A percentile compares a stretch with the other conserved stretches of the same genome.
phyloP scores from a whole-genome alignment of 2,329 filamentous ascomycete species.

The Thermochaetoides dissita region DNA sequence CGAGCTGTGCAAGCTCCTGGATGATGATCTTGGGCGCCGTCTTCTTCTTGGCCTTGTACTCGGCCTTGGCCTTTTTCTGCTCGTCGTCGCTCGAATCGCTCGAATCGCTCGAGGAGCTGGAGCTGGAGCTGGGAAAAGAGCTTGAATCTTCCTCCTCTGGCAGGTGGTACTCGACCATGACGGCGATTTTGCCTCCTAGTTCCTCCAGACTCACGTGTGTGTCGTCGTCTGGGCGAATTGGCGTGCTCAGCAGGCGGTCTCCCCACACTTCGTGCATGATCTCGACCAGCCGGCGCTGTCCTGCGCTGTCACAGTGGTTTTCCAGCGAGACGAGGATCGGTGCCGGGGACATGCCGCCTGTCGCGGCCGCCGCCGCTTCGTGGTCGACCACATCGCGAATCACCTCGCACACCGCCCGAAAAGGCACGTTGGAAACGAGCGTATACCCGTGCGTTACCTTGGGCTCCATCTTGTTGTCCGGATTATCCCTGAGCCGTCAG shows the following conservation, averaged over 20 bases:
- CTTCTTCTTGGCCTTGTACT: conserved; percentile 41
- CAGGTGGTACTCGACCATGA: conserved; percentile 56
- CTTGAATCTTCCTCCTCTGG: conserved; percentile 31
- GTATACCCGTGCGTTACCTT: conserved; percentile 61
- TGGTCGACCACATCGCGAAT: conserved; percentile 48
- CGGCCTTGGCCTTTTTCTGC: conserved; percentile 34
- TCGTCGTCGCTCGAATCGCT: conserved; percentile 13
- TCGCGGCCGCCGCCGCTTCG: conserved; percentile 30
- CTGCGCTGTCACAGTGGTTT: conserved; percentile 48
- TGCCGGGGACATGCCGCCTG: conserved; percentile 28
- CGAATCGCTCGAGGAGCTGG: neutral
- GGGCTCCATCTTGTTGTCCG: conserved; percentile 45
- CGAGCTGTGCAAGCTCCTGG: conserved; percentile 49
- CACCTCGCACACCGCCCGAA: conserved; percentile 50
- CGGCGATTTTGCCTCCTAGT: conserved; percentile 46
- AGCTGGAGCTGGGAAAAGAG: conserved; percentile 13
- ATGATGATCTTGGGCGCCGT: conserved; percentile 37
- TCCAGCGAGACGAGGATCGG: conserved; percentile 53
- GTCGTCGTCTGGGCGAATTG: conserved; percentile 41
- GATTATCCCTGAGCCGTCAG: conserved; percentile 33
- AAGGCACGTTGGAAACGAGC: conserved; percentile 50
- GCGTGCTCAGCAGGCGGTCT: conserved; percentile 42
- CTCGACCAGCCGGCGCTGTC: conserved; percentile 45
- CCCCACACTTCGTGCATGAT: conserved; percentile 54
- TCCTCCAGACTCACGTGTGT: conserved; percentile 40